Evolutionary conservation across 768 basidiomycete genomes (phyloP).

Genomic region (Pleurotus tuoliensis): DNA sequence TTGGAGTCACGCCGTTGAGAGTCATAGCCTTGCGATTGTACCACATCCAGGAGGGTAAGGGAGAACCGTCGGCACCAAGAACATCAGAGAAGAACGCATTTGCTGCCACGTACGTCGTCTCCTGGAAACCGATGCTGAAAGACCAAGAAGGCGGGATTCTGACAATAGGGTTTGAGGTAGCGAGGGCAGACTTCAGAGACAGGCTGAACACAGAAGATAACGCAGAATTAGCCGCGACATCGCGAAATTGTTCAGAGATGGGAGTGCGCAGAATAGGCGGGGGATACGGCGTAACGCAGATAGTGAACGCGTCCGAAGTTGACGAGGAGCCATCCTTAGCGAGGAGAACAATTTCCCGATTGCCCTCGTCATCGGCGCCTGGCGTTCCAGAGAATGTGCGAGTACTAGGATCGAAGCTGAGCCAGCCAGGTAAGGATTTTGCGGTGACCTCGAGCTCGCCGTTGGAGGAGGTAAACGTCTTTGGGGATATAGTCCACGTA

Average conservation of each 20-base stretch:
- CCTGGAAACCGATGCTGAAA: conserved; percentile 82
- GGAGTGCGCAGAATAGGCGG: conserved; percentile 52
- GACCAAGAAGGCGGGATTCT: conserved; percentile 82
- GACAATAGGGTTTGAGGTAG: conserved; percentile 47
- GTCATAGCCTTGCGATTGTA: conserved; percentile 70
- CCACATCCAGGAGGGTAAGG: conserved; percentile 69
- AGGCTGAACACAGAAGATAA: conserved; percentile 77
- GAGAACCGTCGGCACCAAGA: conserved; percentile 60
- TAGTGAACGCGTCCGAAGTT: conserved; percentile 47
- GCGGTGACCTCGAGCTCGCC: conserved; percentile 48
- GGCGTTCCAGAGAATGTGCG: conserved; percentile 72
- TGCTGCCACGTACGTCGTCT: conserved; percentile 51
- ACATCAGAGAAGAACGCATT: conserved; percentile 60
- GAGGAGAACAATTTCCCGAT: conserved; percentile 54
- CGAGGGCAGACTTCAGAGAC: conserved; percentile 54
- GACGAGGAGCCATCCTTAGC: conserved; percentile 53
- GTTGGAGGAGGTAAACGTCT: conserved; percentile 57
- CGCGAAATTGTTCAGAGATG: conserved; percentile 53
- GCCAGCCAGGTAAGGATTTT: conserved; percentile 67
- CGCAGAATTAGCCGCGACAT: conserved; percentile 46
- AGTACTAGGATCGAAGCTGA: conserved; percentile 60
- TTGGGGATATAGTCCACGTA: conserved; percentile 62
- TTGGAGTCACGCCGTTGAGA: conserved; percentile 75
- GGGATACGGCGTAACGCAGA: conserved; percentile 53
- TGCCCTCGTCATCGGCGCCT: conserved; percentile 55